These are phyloP conservation scores for Pichia cephalocereana DNA, from an alignment of 805 yeast genomes.

Conservation along the genomic window DNA sequence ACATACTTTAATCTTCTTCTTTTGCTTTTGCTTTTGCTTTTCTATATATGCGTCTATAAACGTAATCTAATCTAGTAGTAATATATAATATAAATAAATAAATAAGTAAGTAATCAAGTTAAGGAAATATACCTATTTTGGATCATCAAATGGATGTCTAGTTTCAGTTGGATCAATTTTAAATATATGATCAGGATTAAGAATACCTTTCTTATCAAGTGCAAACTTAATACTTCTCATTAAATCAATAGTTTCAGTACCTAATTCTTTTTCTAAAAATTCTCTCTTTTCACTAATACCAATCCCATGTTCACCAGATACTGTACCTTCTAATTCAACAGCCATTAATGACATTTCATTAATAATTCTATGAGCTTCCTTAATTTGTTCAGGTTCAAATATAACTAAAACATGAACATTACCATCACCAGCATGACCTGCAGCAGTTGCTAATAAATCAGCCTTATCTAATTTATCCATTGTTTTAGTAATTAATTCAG, in stretches of 20 bases:
- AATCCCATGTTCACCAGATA: constrained; percentile 83
- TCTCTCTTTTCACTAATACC: constrained; percentile 66
- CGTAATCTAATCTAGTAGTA: too few species aligned
- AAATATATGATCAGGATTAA: constrained; percentile 77
- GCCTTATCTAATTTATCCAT: constrained; percentile 47
- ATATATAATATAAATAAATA: too few species aligned
- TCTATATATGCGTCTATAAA: too few species aligned
- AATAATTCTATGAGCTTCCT: constrained; percentile 40
- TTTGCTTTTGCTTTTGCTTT: too few species aligned
- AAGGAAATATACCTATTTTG: too few species aligned
- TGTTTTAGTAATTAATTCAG: constrained; percentile 53
- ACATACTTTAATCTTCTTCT: too few species aligned
- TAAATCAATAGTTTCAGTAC: constrained; percentile 53
- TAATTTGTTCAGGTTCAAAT: constrained; percentile 42
- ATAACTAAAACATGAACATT: constrained; percentile 65
- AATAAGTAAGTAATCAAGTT: too few species aligned
- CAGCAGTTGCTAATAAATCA: constrained; percentile 47
- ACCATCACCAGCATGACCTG: constrained; percentile 83
- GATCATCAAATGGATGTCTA: constrained; percentile 16
- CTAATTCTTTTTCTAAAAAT: constrained; percentile 53
- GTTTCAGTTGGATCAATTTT: constrained; percentile 48
- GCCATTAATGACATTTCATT: constrained; percentile 59
- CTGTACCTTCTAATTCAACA: constrained; percentile 65
- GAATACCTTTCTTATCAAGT: constrained; percentile 60
- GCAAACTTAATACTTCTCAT: constrained; percentile 71